Percentiles rank a stretch among this genome's conserved stretches.
These are phyloP conservation scores for Melastoma candidum DNA, from an alignment of 441 rosid genomes.

Conservation along the genomic window DNA sequence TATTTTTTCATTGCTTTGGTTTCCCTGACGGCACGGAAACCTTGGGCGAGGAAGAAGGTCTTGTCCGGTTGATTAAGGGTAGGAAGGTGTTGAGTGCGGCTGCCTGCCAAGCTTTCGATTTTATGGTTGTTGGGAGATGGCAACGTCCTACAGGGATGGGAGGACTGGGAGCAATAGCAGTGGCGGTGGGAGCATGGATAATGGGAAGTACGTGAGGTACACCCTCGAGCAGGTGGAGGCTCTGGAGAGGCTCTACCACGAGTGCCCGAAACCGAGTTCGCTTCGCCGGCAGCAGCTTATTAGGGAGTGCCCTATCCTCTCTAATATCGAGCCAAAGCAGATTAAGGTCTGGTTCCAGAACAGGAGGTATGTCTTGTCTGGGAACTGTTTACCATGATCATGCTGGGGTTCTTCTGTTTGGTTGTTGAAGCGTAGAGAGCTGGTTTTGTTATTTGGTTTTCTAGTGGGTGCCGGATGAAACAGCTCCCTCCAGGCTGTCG, in stretches of 20 bases:
- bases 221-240: conserved; percentile 99
- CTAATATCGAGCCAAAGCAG: conserved; percentile 94
- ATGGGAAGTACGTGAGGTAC: conserved; percentile 95
- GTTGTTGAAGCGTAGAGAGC: not conserved
- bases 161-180: conserved; percentile 32
- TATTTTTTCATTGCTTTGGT: not conserved
- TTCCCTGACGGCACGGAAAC: conserved; percentile 9
- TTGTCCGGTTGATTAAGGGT: conserved; percentile 1
- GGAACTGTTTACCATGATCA: not conserved
- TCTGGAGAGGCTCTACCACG: conserved; percentile 95
- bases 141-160: conserved; percentile 90
- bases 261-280: conserved; percentile 96
- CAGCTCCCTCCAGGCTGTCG: too few relatives aligned
- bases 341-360: conserved; percentile 99
- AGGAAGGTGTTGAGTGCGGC: conserved; percentile 19
- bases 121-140: conserved; percentile 34
- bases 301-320: conserved; percentile 97
- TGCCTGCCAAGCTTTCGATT: conserved; percentile 8
- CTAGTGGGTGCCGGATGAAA: not conserved
- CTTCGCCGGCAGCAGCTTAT: conserved; percentile 96
- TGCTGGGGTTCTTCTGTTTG: not conserved
- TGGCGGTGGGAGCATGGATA: conserved; percentile 33
- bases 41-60: conserved; percentile 2
- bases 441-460: not conserved
- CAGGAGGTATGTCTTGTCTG: conserved; percentile 48